Evolutionary conservation across 148 eudicot genomes (phyloP).

Genomic region (Diospyros lotus): DNA sequence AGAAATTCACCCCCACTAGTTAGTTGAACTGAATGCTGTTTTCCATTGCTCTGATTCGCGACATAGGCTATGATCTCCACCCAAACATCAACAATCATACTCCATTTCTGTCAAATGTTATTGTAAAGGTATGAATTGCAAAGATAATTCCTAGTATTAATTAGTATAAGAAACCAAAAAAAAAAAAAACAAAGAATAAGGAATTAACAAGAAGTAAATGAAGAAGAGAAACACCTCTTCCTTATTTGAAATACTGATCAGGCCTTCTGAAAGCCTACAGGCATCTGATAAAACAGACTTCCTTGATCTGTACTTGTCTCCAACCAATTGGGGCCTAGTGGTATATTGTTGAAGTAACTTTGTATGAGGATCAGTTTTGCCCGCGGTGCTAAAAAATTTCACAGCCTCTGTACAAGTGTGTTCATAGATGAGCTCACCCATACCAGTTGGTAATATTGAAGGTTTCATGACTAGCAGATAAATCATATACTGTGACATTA

Average conservation of each 20-base stretch:
- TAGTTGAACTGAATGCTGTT: conserved; percentile 24
- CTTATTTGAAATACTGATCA: too few relatives aligned
- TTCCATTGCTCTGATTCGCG: conserved; percentile 13
- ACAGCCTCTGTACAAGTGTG: conserved; percentile 51
- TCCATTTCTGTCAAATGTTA: background rate
- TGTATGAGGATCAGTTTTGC: conserved; percentile 17
- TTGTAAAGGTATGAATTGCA: too few relatives aligned
- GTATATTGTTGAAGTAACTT: conserved; percentile 41
- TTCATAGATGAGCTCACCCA: conserved; percentile 41
- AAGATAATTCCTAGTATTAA: too few relatives aligned
- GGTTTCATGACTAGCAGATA: conserved; percentile 47
- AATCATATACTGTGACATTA: conserved; percentile 50
- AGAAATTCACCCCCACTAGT: conserved; percentile 24
- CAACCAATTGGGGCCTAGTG: conserved; percentile 40
- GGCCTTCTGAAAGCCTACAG: conserved; percentile 30
- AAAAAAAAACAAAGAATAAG: too few relatives aligned
- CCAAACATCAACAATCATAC: conserved; percentile 14
- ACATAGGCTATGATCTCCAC: conserved; percentile 21
- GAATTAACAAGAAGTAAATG: too few relatives aligned
- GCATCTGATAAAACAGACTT: conserved; percentile 54
- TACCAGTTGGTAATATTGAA: conserved; percentile 47
- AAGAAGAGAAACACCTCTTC: too few relatives aligned
- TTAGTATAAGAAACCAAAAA: too few relatives aligned
- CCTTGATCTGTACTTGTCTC: conserved; percentile 53
- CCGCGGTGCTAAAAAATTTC: conserved; percentile 24